Evolutionary conservation across 139 green algal species (phyloP).

Genomic region (Eudorina sp.): DNA sequence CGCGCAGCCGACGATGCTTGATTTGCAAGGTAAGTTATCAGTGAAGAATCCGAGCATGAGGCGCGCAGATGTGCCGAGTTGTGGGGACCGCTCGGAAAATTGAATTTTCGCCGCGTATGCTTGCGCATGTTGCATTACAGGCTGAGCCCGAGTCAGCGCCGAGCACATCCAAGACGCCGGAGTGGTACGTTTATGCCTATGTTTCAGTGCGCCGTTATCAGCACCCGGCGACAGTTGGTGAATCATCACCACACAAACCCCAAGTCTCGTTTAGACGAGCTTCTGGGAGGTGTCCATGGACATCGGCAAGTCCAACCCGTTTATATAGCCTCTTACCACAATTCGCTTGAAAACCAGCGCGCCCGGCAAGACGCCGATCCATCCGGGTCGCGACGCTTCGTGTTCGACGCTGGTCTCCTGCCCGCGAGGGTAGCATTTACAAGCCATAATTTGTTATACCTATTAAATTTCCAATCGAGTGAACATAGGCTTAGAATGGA

Average conservation of each 20-base stretch:
- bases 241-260: not conserved
- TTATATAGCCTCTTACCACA: not conserved
- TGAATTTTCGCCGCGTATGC: too few species aligned
- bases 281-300: too few species aligned
- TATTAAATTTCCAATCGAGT: too few species aligned
- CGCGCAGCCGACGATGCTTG: not conserved
- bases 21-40: slow-evolving; percentile 15
- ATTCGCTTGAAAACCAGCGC: not conserved
- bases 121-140: not conserved
- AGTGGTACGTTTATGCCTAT: slow-evolving; percentile 6
- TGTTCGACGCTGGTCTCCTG: too few species aligned
- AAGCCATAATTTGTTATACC: not conserved
- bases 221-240: too few species aligned
- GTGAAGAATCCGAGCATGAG: not conserved
- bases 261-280: too few species aligned
- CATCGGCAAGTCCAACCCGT: not conserved
- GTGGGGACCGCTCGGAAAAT: not conserved
- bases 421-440: too few species aligned
- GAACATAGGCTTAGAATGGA: not conserved
- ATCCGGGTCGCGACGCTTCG: too few species aligned
- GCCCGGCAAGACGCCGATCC: too few species aligned
- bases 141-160: not conserved
- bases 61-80: not conserved
- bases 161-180: slow-evolving; percentile 5
- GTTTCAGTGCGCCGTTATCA: not conserved